These are phyloP conservation scores for Plectranthus barbatus DNA, from an alignment of 257 asterid genomes.

Conservation along the genomic window DNA sequence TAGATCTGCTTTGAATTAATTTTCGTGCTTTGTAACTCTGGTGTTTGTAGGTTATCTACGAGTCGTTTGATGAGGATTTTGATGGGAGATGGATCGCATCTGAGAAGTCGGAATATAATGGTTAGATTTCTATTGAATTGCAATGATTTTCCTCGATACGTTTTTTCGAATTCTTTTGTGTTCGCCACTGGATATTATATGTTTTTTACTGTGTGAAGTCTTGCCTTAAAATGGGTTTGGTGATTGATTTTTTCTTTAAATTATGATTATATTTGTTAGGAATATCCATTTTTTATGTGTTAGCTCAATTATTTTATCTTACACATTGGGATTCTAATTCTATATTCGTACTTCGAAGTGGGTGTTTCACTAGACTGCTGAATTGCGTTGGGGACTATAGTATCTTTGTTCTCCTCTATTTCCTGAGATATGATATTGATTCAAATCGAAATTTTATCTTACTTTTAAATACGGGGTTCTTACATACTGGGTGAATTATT, in stretches of 20 bases:
- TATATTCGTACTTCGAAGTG: not conserved
- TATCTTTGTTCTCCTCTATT: not conserved
- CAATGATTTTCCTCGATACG: not conserved
- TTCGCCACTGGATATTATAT: not conserved
- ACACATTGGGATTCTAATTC: not conserved
- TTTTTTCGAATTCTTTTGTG: not conserved
- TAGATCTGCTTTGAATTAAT: constrained; percentile 9
- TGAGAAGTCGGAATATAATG: constrained; percentile 63
- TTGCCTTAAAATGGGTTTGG: not conserved
- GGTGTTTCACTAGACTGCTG: not conserved
- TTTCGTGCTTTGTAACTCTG: constrained; percentile 3
- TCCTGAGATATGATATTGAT: no score
- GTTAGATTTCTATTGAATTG: constrained; percentile 27
- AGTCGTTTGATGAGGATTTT: constrained; percentile 74
- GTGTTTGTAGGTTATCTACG: constrained; percentile 55
- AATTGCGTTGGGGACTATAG: not conserved
- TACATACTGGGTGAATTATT: not conserved
- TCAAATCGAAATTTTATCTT: no score
- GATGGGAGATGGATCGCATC: constrained; percentile 79
- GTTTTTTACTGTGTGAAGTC: not conserved
- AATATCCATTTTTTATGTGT: not conserved
- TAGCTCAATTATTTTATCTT: not conserved
- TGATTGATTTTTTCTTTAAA: not conserved
- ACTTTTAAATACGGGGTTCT: not conserved
- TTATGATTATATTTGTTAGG: not conserved